Base-by-base conservation (phyloP, 768 basidiomycete species). In the Collybia sp. region DNA sequence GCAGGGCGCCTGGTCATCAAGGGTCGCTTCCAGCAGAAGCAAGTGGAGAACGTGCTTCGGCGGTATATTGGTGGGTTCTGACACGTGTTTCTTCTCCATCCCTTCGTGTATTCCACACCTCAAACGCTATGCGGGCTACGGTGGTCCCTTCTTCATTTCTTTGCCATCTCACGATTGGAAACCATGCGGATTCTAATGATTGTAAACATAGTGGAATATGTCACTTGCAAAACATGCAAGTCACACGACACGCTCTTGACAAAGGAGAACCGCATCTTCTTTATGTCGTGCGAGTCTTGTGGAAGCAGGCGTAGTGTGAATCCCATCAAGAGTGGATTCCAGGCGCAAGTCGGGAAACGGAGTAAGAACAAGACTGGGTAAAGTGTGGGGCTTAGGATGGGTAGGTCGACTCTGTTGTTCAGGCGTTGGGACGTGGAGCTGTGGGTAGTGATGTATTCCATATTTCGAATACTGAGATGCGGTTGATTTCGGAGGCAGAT, bases 201-300 rank as follows among this genome's bases (percentile, higher is more conserved):
- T 8, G 25, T 25, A 25, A 25, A 25, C 17, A 42, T 54, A 95
- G 94, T 95, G 50, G 94, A 97, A 71, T 98, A 97, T 67, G 95
- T 97, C 50, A 94, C 94, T 33, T 99, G 96, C 81, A 95, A 96
- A 69, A 98, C 94, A 34, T 99, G 96, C 79, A 99, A 97, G 71
- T 97, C 95, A 1, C 91, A 91, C 38, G 96, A 99, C 65, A 99
- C 96, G 2, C 80, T 96, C 15, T 80, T 99, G 32, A 85, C 88
- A 20, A 99, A 98, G 68, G 94, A 98, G 71, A 96, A 96, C 67
- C 90, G 96, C 69, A 91, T 99, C 62, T 97, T 94, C 77, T 99
- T 99, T 79, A 88, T 91, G 81, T 78, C 89, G 0, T 93, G 91
- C 70, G 87, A 93, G 66, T 87, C 88, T 5, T 95, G 92, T 56